phyloP scores from a whole-genome alignment of 306 rosid genomes.

The Medicago ruthenica region DNA sequence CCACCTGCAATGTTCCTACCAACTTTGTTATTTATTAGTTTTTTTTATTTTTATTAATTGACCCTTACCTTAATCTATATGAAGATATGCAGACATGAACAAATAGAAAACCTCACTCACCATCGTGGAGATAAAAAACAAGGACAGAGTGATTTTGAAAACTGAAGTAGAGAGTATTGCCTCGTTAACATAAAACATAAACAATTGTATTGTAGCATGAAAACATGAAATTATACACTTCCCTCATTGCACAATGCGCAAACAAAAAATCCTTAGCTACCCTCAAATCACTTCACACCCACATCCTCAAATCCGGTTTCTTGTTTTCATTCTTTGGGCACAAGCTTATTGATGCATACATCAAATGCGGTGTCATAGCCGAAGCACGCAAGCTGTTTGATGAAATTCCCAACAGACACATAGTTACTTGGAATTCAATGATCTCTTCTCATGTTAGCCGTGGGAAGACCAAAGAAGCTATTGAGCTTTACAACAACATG shows the following conservation, averaged over 20 bases:
- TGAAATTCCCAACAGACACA: slow-evolving; percentile 56
- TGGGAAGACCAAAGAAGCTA: slow-evolving; percentile 55
- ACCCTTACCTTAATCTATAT: too few species aligned
- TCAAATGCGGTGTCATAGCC: slow-evolving; percentile 56
- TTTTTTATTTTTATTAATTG: too few species aligned
- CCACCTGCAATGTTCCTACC: too few species aligned
- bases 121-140: too few species aligned
- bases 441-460: slow-evolving; percentile 54
- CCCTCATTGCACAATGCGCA: slow-evolving; percentile 51
- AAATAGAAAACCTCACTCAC: too few species aligned
- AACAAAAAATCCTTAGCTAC: slow-evolving; percentile 48
- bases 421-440: slow-evolving; percentile 68
- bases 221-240: slow-evolving; percentile 51
- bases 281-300: slow-evolving; percentile 52
- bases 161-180: too few species aligned
- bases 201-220: neutral
- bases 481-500: slow-evolving; percentile 56
- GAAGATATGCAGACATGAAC: too few species aligned
- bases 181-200: too few species aligned
- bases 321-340: slow-evolving; percentile 45
- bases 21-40: too few species aligned
- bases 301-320: slow-evolving; percentile 51
- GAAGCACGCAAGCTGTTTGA: slow-evolving; percentile 69
- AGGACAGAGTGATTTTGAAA: too few species aligned
- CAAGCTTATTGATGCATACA: slow-evolving; percentile 58